Conservation (phyloP, 2,329 filamentous ascomycete genomes). For the Aspergillus sclerotialis region DNA sequence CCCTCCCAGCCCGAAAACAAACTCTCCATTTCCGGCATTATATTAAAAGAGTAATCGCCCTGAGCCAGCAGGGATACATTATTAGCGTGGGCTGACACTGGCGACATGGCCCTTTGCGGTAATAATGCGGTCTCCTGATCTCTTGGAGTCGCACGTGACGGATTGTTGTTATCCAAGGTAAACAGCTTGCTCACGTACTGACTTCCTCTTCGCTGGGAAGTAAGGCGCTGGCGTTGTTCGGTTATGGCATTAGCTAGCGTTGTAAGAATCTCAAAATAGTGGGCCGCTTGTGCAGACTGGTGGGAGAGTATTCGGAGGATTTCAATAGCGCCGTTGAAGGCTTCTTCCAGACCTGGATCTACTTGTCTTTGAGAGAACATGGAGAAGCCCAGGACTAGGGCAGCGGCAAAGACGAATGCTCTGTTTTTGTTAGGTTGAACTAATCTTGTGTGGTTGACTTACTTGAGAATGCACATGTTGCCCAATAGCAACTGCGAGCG, state of each 20-base stretch:
- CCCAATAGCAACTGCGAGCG: constrained; percentile 40
- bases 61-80: constrained; percentile 4
- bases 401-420: constrained; percentile 51
- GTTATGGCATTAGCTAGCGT: constrained; percentile 41
- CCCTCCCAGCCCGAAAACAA: constrained; percentile 23
- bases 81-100: constrained; percentile 1
- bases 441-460: constrained; percentile 13
- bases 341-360: constrained; percentile 31
- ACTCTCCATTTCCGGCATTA: constrained; percentile 12
- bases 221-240: constrained; percentile 31
- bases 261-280: constrained; percentile 51
- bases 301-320: constrained; percentile 44
- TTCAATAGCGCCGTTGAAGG: constrained; percentile 45
- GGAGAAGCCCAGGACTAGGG: constrained; percentile 50
- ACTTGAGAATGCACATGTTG: constrained; percentile 57
- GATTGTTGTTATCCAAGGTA: constrained; percentile 16
- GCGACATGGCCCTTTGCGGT: constrained; percentile 5
- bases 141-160: constrained; percentile 2
- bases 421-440: constrained; percentile 19
- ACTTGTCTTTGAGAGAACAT: constrained; percentile 46
- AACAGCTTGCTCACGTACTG: constrained; percentile 33
- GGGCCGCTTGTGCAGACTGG: constrained; percentile 50
- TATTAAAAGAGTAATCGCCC: constrained; percentile 1
- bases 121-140: constrained; percentile 2
- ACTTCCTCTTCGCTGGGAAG: constrained; percentile 20